phyloP scores from a whole-genome alignment of 495 filamentous ascomycete genomes.

The Zalerion maritima region DNA sequence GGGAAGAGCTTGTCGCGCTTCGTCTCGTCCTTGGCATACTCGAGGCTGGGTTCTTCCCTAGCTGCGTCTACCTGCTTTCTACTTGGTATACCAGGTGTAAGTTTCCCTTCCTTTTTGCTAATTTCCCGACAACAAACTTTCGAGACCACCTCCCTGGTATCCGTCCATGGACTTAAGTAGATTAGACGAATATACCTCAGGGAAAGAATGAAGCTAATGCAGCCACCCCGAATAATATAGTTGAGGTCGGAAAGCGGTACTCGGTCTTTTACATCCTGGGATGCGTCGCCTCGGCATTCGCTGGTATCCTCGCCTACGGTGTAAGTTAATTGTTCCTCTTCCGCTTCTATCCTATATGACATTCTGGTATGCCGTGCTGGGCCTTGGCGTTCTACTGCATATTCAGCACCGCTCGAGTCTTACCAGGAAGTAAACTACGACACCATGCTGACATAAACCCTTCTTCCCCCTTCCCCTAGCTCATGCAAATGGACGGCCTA shows the following conservation, averaged over 20 bases:
- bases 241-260: conserved; percentile 49
- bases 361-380: no score
- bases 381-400: no score
- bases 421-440: background rate
- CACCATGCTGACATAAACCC: background rate
- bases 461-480: conserved; percentile 7
- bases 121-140: background rate
- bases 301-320: conserved; percentile 50
- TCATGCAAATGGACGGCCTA: conserved; percentile 42
- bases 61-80: conserved; percentile 45
- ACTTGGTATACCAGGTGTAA: conserved; percentile 49
- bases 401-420: background rate
- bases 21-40: conserved; percentile 47
- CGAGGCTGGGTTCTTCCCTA: conserved; percentile 52
- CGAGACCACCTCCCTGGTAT: no score
- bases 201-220: no score
- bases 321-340: conserved; percentile 7
- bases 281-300: conserved; percentile 43
- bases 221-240: conserved; percentile 15
- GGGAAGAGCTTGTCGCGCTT: conserved; percentile 34
- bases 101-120: conserved; percentile 1
- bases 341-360: background rate
- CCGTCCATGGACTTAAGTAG: no score
- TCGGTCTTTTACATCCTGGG: conserved; percentile 51
- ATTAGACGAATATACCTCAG: no score